Conservation (phyloP, 495 filamentous ascomycete genomes). For the Lophium mytilinum region DNA sequence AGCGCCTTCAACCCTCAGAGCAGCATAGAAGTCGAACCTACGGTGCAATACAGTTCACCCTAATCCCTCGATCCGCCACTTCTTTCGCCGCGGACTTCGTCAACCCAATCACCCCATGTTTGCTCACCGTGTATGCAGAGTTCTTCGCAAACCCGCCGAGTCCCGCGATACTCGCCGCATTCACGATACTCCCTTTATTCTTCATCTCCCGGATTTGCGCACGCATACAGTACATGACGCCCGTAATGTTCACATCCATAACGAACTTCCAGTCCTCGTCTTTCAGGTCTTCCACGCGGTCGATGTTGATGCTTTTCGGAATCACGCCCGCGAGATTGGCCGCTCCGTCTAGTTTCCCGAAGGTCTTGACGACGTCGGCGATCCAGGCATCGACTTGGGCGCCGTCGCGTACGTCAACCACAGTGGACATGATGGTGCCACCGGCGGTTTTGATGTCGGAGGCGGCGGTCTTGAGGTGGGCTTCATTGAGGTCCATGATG, state of each 20-base stretch:
- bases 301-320: constrained; percentile 19
- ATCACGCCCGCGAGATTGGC: constrained; percentile 27
- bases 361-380: constrained; percentile 33
- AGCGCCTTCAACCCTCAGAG: neutral
- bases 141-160: constrained; percentile 21
- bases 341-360: constrained; percentile 26
- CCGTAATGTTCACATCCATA: constrained; percentile 25
- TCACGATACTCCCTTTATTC: constrained; percentile 23
- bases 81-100: constrained; percentile 26
- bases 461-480: neutral
- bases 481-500: constrained; percentile 15
- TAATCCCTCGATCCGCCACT: constrained; percentile 19
- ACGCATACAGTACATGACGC: constrained; percentile 25
- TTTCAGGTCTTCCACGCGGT: constrained; percentile 21
- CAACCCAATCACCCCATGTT: constrained; percentile 26
- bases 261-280: constrained; percentile 26
- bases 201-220: constrained; percentile 20
- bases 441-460: neutral
- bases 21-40: constrained; percentile 4
- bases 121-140: constrained; percentile 20
- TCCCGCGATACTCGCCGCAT: constrained; percentile 21
- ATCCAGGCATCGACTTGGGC: constrained; percentile 44
- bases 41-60: constrained; percentile 28
- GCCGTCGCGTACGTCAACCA: constrained; percentile 37
- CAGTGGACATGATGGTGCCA: constrained; percentile 19